These are phyloP conservation scores for Aspergillus neoniger DNA, from an alignment of 2,329 filamentous ascomycete genomes.

Conservation along the genomic window DNA sequence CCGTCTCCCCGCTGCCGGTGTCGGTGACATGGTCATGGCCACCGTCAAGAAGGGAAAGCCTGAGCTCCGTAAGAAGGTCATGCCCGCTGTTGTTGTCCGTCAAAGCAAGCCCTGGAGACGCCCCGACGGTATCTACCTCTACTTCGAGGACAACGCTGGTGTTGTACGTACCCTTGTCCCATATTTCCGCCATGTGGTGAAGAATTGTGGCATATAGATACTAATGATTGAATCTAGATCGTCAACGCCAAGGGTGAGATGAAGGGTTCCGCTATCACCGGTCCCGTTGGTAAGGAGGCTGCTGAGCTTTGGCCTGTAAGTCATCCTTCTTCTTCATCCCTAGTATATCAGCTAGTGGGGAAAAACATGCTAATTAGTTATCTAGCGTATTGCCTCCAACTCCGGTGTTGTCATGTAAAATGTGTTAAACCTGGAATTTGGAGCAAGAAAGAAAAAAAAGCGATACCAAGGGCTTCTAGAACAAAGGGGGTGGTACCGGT, in stretches of 20 bases:
- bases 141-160: constrained; percentile 99
- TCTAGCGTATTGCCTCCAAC: constrained; percentile 97
- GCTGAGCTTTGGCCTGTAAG: constrained; percentile 96
- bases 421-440: constrained; percentile 20
- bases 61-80: constrained; percentile 99
- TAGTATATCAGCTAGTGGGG: neutral
- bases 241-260: constrained; percentile 99
- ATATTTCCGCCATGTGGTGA: neutral
- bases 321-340: too few relatives aligned
- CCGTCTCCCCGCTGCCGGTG: constrained; percentile 93
- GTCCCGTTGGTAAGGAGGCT: constrained; percentile 98
- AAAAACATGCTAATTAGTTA: constrained; percentile 35
- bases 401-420: constrained; percentile 99
- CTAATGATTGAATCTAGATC: constrained; percentile 60
- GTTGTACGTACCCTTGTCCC: constrained; percentile 68
- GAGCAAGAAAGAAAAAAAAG: neutral
- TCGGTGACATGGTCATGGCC: constrained; percentile 99
- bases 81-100: constrained; percentile 98
- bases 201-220: neutral
- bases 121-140: constrained; percentile 96
- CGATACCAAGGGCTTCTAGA: constrained; percentile 18
- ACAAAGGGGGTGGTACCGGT: neutral
- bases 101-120: constrained; percentile 99
- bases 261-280: constrained; percentile 99
- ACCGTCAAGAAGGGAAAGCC: constrained; percentile 99